Percentiles rank a stretch among this genome's conserved stretches.
phyloP scores from a whole-genome alignment of 1,139 yeast species.

The Yamadazyma sp. region DNA sequence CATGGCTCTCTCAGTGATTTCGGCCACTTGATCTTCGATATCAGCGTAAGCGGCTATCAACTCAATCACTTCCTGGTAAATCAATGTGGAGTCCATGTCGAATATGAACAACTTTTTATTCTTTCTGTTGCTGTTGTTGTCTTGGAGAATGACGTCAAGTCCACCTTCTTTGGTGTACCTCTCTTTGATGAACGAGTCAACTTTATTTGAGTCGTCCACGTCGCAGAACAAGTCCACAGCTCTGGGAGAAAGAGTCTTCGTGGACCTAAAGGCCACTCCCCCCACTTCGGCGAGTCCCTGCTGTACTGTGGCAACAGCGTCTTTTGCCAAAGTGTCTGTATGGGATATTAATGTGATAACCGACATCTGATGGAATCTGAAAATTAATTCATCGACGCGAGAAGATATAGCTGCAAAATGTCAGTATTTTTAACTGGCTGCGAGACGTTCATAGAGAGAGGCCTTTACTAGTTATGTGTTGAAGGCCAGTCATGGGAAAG shows the following conservation, averaged over 20 bases:
- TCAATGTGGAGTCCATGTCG: constrained; percentile 97
- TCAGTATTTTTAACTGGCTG: too few relatives aligned
- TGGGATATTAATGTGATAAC: constrained; percentile 1
- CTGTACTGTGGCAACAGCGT: neutral
- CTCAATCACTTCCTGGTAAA: constrained; percentile 95
- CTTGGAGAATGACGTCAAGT: constrained; percentile 39
- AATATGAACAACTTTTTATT: constrained; percentile 74
- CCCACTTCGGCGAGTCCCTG: neutral
- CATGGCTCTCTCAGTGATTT: constrained; percentile 93
- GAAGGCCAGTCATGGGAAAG: too few relatives aligned
- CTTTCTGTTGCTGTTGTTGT: constrained; percentile 29
- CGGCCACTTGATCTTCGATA: constrained; percentile 34
- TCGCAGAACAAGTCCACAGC: constrained; percentile 19
- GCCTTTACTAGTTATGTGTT: too few relatives aligned
- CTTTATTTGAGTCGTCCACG: constrained; percentile 6
- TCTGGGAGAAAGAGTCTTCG: constrained; percentile 18
- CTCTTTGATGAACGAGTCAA: constrained; percentile 13
- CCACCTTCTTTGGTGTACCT: constrained; percentile 13
- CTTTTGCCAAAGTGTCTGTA: constrained; percentile 5
- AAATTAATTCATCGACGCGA: neutral
- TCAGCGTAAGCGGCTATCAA: constrained; percentile 68
- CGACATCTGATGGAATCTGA: neutral
- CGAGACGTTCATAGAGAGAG: too few relatives aligned
- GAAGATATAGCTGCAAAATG: neutral
- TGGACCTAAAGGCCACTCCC: neutral